Evolutionary conservation across 2,329 filamentous ascomycete species (phyloP), one percentile per base, ranked within the genome.

Genomic region (Alternaria gansuensis): DNA sequence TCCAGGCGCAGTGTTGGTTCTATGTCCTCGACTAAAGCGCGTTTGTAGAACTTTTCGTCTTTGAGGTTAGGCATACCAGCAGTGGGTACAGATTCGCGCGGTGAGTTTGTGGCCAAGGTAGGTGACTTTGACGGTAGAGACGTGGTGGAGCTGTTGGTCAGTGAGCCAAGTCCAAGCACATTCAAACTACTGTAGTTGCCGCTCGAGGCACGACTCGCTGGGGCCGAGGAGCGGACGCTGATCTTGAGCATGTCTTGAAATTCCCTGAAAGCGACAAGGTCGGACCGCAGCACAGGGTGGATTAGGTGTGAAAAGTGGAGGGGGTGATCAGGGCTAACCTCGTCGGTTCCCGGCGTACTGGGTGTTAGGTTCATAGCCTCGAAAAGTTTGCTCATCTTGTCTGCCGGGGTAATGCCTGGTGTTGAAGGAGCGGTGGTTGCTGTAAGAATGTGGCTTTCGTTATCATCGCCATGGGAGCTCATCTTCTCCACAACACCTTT

Each of bases 41-140:
- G 88, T 80, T 98, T 98, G 81, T 94, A 99, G 74, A 98, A 99
- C 65, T 90, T 92, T 28, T 90, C 92, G 56, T 98, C 95, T 73
- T 95, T 96, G 39, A 99, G 80, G 4, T 88, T 87, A 3, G 86
- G 87, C 33, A 86, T 71, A 2, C 60, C 60, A 21, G 62, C 54
- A 21, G 62, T 60, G 26, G 59, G 54, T n/a, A 65, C 54, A 21
- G 69, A 67, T 26, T 77, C 77, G 36, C 71, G 76, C n/a, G 70
- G 75, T 53, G 64, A 80, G 34, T 70, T 68, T 55, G 78, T 80
- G 41, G 58, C 63, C 2, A 63, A 63, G 29, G 54, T 65, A 21
- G 73, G 64, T 8, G 73, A 70, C 66, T 83, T 88, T 55, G 87
- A 85, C 2, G 82, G 78, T n/a, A 78, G 64, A 28, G 82, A 80